Percentiles rank a stretch among this genome's conserved stretches.
Evolutionary conservation across 495 filamentous ascomycete genomes (phyloP).

Genomic region (Talaromyces ruber): DNA sequence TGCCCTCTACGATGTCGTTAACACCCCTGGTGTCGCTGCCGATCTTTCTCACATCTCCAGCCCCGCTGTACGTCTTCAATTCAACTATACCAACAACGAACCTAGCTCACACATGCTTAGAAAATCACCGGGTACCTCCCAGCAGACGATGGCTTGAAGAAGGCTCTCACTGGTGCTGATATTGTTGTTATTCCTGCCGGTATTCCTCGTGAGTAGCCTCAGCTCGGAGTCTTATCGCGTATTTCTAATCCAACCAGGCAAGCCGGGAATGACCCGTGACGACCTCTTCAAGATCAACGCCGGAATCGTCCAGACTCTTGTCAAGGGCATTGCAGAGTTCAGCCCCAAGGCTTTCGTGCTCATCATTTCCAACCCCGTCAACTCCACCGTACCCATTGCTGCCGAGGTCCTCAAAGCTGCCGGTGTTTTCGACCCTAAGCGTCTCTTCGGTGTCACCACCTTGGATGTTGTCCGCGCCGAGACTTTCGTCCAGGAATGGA

Average conservation of each 20-base stretch:
- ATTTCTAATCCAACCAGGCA: conserved; percentile 48
- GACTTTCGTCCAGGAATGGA: conserved; percentile 86
- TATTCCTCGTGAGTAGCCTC: conserved; percentile 72
- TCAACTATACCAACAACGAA: conserved; percentile 8
- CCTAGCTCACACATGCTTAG: conserved; percentile 39
- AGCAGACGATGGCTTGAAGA: conserved; percentile 79
- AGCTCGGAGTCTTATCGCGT: background rate
- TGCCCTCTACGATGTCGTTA: conserved; percentile 96
- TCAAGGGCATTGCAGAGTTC: conserved; percentile 75
- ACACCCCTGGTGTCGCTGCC: conserved; percentile 90
- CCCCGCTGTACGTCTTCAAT: conserved; percentile 62
- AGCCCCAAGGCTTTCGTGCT: conserved; percentile 87
- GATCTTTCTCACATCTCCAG: conserved; percentile 97
- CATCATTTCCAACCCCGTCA: conserved; percentile 98
- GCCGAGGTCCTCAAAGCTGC: conserved; percentile 91
- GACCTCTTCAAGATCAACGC: conserved; percentile 99
- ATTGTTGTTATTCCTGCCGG: conserved; percentile 95
- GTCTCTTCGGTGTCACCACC: conserved; percentile 95
- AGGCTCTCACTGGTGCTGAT: conserved; percentile 81
- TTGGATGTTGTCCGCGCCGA: conserved; percentile 96
- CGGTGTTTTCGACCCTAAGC: conserved; percentile 86
- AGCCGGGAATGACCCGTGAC: conserved; percentile 98
- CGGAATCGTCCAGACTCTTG: conserved; percentile 81
- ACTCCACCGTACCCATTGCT: conserved; percentile 96
- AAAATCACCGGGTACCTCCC: conserved; percentile 88